phyloP scores from a whole-genome alignment of 306 rosid genomes.

The Alnus glutinosa region DNA sequence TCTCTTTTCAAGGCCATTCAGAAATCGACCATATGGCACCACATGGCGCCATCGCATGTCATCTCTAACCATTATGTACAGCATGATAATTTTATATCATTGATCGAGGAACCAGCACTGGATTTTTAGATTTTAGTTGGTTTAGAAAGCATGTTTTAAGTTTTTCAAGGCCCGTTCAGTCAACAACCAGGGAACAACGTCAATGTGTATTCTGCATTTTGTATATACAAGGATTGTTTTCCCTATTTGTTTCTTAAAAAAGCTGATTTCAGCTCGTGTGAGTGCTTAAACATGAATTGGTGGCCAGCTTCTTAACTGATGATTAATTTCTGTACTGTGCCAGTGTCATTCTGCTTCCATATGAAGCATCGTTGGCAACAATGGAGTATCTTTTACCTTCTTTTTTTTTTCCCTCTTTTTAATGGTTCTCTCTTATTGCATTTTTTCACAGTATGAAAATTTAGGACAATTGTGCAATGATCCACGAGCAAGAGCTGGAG shows the following conservation, averaged over 20 bases:
- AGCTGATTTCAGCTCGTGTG: background rate
- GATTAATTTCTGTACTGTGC: background rate
- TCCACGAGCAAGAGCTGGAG: slow-evolving; percentile 74
- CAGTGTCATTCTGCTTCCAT: background rate
- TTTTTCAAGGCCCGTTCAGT: background rate
- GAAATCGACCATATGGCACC: background rate
- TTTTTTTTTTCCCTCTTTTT: background rate
- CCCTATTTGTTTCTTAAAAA: background rate
- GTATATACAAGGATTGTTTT: background rate
- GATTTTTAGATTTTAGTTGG: background rate
- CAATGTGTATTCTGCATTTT: background rate
- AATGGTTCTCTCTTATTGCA: slow-evolving; percentile 12
- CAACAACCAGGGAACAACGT: background rate
- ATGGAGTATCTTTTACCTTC: background rate
- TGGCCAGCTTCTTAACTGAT: background rate
- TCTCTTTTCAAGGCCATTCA: background rate
- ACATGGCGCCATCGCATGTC: background rate
- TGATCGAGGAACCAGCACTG: background rate
- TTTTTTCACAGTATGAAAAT: slow-evolving; percentile 56
- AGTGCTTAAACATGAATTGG: background rate
- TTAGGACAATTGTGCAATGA: slow-evolving; percentile 75
- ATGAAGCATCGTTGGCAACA: background rate
- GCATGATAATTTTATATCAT: background rate
- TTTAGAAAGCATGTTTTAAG: background rate
- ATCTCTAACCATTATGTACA: background rate